Percentiles rank a stretch among this genome's conserved stretches.
These are phyloP conservation scores for Pseudogymnoascus sp. DNA, from an alignment of 2,329 filamentous ascomycete genomes.

Conservation along the genomic window DNA sequence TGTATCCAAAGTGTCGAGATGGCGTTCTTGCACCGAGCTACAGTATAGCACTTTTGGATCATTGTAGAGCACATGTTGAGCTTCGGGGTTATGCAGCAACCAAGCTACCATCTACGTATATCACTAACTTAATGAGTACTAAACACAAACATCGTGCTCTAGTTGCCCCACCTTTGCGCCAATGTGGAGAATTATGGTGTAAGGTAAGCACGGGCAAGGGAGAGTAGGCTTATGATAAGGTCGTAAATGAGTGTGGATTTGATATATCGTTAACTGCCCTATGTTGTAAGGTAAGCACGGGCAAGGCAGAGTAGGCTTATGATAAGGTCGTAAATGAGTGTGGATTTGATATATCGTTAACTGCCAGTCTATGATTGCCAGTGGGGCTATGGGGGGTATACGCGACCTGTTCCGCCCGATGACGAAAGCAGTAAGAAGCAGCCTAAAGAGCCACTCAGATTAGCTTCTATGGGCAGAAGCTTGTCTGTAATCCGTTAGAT, in stretches of 20 bases:
- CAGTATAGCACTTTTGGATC: background rate
- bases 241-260: background rate
- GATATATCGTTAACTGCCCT: background rate
- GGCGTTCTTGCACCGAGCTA: background rate
- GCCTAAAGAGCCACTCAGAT: background rate
- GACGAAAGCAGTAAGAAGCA: background rate
- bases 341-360: background rate
- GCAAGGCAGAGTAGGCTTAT: background rate
- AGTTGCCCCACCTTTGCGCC: background rate
- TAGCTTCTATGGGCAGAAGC: background rate
- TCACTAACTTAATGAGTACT: background rate
- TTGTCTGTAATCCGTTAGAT: background rate
- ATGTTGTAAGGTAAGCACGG: background rate
- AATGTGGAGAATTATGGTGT: background rate
- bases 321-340: background rate
- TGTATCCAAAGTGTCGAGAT: background rate
- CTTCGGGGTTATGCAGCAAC: background rate
- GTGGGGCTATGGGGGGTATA: no score
- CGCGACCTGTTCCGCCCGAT: background rate
- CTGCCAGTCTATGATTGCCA: background rate
- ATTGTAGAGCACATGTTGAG: background rate
- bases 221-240: background rate
- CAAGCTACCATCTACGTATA: background rate
- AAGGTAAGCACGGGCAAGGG: background rate
- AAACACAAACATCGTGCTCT: background rate